These are phyloP conservation scores for Colletotrichum graminicola DNA, from an alignment of 2,329 filamentous ascomycete species.

Conservation along the genomic window DNA sequence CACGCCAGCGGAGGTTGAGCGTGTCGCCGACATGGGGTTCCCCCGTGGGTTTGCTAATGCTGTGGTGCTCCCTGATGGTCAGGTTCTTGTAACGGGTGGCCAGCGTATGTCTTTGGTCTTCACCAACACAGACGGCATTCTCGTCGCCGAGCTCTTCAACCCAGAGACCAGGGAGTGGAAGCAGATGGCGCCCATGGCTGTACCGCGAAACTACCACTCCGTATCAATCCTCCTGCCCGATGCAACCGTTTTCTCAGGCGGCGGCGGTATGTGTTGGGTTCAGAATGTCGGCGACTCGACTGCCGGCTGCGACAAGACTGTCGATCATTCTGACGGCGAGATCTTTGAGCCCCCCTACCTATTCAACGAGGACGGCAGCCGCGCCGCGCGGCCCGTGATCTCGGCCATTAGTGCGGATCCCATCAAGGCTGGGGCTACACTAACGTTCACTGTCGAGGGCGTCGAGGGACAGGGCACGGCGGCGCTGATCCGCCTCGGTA, in stretches of 20 bases:
- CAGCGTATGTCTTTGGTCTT: slow-evolving; percentile 58
- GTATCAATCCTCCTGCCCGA: slow-evolving; percentile 63
- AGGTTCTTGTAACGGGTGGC: slow-evolving; percentile 61
- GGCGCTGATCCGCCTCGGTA: slow-evolving; percentile 62
- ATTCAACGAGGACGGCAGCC: slow-evolving; percentile 57
- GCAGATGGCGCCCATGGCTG: slow-evolving; percentile 52
- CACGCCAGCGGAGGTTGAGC: slow-evolving; percentile 45
- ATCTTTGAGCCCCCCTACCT: slow-evolving; percentile 70
- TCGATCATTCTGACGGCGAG: slow-evolving; percentile 67
- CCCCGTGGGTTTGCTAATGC: slow-evolving; percentile 59
- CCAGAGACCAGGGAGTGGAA: slow-evolving; percentile 56
- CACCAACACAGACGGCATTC: slow-evolving; percentile 56
- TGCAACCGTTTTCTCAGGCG: slow-evolving; percentile 62
- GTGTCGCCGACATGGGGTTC: slow-evolving; percentile 51
- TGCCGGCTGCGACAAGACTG: slow-evolving; percentile 54
- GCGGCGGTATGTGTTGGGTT: slow-evolving; percentile 64
- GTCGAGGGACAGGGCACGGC: slow-evolving; percentile 52
- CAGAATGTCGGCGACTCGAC: slow-evolving; percentile 35
- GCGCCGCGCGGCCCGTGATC: slow-evolving; percentile 58
- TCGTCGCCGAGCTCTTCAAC: slow-evolving; percentile 61
- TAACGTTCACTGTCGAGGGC: slow-evolving; percentile 47
- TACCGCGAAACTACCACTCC: slow-evolving; percentile 64
- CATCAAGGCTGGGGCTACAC: slow-evolving; percentile 45
- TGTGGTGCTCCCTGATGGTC: slow-evolving; percentile 63
- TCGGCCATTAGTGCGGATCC: slow-evolving; percentile 45